These are phyloP conservation scores for Venturia asperata DNA, from an alignment of 2,329 filamentous ascomycete genomes.

Conservation along the genomic window DNA sequence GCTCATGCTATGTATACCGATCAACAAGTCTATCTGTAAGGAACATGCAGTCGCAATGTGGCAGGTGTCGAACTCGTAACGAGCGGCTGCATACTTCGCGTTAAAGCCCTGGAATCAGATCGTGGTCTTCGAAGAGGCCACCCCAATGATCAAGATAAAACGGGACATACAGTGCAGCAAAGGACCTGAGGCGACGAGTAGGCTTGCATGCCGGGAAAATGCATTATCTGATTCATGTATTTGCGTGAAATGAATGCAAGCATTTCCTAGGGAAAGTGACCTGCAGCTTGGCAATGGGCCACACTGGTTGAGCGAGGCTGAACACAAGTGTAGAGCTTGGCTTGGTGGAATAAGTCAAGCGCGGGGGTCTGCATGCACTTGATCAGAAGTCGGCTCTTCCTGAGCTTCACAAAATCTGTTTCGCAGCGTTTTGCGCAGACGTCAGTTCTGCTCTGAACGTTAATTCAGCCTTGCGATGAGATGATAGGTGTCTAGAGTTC, in stretches of 20 bases:
- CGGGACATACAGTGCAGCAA: background rate
- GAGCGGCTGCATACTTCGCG: background rate
- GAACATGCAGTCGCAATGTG: background rate
- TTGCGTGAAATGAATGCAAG: background rate
- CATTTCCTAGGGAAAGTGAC: background rate
- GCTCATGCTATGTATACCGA: background rate
- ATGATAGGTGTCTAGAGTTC: constrained; percentile 7
- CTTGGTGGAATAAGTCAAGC: background rate
- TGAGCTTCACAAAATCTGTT: background rate
- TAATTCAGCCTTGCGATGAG: background rate
- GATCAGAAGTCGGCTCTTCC: background rate
- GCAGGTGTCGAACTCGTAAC: background rate
- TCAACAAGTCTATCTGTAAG: background rate
- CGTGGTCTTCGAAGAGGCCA: background rate
- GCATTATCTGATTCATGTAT: too few relatives aligned
- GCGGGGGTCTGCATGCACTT: background rate
- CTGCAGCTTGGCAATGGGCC: background rate
- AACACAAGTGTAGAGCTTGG: background rate
- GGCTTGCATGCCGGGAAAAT: background rate
- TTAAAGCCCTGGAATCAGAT: background rate
- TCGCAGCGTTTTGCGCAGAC: background rate
- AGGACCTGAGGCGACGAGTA: background rate
- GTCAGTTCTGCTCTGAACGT: background rate
- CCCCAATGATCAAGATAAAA: background rate
- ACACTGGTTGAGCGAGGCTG: background rate